Percentiles rank a stretch among this genome's conserved stretches.
Evolutionary conservation across 192 early-diverging fungal species (phyloP).

Genomic region (Linnemannia schmuckeri): DNA sequence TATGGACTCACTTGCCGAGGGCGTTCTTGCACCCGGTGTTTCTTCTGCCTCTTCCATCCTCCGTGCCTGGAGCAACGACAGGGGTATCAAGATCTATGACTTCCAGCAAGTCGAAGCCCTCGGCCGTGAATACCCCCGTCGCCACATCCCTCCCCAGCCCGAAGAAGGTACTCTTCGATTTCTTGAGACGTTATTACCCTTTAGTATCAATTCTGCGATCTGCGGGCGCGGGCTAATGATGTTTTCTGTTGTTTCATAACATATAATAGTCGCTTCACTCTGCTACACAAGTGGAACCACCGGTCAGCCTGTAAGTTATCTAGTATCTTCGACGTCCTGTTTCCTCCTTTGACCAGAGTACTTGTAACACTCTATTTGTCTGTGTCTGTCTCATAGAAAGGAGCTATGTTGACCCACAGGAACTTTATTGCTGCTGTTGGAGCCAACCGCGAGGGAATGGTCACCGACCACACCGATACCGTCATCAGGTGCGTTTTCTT

Average conservation of each 20-base stretch:
- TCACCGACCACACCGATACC: not conserved
- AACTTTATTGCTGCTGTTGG: constrained; percentile 73
- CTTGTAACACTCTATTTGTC: not conserved
- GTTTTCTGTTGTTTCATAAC: not conserved
- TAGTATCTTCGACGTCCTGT: not conserved
- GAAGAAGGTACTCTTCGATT: constrained; percentile 59
- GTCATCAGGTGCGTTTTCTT: constrained; percentile 19
- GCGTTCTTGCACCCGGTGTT: constrained; percentile 14
- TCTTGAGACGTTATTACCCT: not conserved
- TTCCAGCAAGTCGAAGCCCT: constrained; percentile 69
- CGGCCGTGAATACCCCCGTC: constrained; percentile 66
- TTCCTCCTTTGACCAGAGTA: not conserved
- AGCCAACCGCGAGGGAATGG: not conserved
- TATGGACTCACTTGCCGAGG: constrained; percentile 74
- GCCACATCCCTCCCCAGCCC: constrained; percentile 67
- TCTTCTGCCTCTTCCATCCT: constrained; percentile 22
- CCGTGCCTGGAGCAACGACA: constrained; percentile 69
- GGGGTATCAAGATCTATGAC: constrained; percentile 69
- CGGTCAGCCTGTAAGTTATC: constrained; percentile 72
- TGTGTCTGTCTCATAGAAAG: constrained; percentile 31
- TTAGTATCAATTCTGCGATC: not conserved
- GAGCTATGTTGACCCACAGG: constrained; percentile 84
- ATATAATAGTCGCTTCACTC: constrained; percentile 61
- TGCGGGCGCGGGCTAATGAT: not conserved
- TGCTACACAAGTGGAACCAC: constrained; percentile 92